Base-by-base conservation (phyloP, 1,284 basidiomycete genomes). In the Lentinula novae-zelandiae region DNA sequence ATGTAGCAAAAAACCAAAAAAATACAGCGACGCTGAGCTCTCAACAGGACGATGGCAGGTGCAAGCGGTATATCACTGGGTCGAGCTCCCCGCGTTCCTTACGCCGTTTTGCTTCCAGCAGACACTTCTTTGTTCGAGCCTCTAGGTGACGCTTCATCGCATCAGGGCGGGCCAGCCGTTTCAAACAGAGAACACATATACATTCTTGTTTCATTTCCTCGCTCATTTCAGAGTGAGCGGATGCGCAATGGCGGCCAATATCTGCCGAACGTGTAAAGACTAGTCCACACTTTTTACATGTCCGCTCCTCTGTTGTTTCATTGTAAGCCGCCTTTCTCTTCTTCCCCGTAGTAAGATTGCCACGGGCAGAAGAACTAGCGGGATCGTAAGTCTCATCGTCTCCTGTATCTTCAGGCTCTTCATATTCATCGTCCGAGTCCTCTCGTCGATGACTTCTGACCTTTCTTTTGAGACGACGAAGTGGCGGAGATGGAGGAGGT, bases 201-300 rank as follows among this genome's bases (percentile, higher is more conserved):
- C 20, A 46, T 13, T 55, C 13, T 20, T 57, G 22, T 36, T 36
- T 34, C 27, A 48, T 57, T 15, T 20, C 34, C 34, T 57, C 55
- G 17, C 27, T 36, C 42, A 46, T 48, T 34, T n/a, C 15, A 6
- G 27, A 48, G 44, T 57, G 55, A 44, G 22, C 55, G 3, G 40
- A n/a, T 44, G 8, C 8, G 8, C n/a, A 20, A 22, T 57, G 55
- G 12, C 55, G 39, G 10, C 5, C 13, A n/a, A 57, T 10, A 7
- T 57, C 55, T 12, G 55, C 55, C 3, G 27, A 17, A 10, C 55
- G 55, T 31, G 42, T 57, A 33, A 57, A 57, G 5, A 57, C 42
- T 8, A 20, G 20, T 17, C 44, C 44, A 20, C 55, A 57, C 10
- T 57, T 6, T 15, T 13, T n/a, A 17, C 53, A 55, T 31, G 40